These are phyloP conservation scores for Suhomyces anneliseae DNA, from an alignment of 1,139 yeast genomes.

Conservation along the genomic window DNA sequence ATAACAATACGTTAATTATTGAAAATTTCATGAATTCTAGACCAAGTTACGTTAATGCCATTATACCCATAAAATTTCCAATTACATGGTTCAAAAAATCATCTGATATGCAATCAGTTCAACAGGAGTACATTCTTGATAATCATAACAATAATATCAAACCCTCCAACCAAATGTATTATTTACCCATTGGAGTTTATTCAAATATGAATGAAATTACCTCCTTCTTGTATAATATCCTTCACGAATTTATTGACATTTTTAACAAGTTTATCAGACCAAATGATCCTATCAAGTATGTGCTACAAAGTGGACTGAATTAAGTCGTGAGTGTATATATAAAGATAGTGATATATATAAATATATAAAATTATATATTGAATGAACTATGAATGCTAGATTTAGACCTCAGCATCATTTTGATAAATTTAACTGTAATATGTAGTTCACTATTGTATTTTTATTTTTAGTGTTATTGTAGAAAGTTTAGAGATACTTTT, in stretches of 20 bases:
- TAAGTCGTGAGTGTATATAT: neutral
- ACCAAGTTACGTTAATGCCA: constrained; percentile 28
- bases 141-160: constrained; percentile 12
- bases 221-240: constrained; percentile 31
- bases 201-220: constrained; percentile 35
- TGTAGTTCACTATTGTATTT: neutral
- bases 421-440: neutral
- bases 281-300: constrained; percentile 16
- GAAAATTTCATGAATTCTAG: constrained; percentile 28
- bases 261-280: constrained; percentile 21
- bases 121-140: constrained; percentile 13
- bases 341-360: neutral
- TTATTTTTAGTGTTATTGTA: too few relatives aligned
- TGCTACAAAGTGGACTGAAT: constrained; percentile 13
- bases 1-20: constrained; percentile 23
- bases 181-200: constrained; percentile 40
- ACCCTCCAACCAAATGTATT: constrained; percentile 26
- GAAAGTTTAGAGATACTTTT: constrained; percentile 45
- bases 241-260: constrained; percentile 34
- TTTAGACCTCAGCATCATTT: too few relatives aligned
- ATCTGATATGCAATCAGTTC: constrained; percentile 15
- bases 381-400: neutral
- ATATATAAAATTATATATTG: neutral
- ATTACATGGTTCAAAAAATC: constrained; percentile 32
- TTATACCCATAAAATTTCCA: constrained; percentile 34